Conservation (phyloP, 2,329 filamentous ascomycete genomes). For the Gremmenia infestans region DNA sequence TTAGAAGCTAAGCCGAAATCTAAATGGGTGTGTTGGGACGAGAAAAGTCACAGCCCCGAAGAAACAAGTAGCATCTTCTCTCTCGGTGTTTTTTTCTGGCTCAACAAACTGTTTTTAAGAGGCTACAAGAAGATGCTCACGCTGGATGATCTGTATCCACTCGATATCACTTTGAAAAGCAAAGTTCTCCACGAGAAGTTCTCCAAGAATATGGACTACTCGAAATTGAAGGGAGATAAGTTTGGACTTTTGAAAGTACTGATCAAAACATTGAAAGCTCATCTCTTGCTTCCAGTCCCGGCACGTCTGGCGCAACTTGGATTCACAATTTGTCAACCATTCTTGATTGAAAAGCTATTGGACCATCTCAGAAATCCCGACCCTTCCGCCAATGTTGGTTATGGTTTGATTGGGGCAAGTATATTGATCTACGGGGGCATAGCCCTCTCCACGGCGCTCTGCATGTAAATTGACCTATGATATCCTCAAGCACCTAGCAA, state of each 20-base stretch:
- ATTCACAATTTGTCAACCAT: conserved; percentile 8
- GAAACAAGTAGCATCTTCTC: conserved; percentile 31
- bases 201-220: conserved; percentile 9
- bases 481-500: too few species aligned
- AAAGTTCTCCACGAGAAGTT: conserved; percentile 9
- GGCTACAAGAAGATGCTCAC: conserved; percentile 29
- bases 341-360: conserved; percentile 7
- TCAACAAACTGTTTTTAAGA: conserved; percentile 29
- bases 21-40: conserved; percentile 7
- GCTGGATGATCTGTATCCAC: conserved; percentile 24
- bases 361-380: conserved; percentile 19
- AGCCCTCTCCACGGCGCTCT: conserved; percentile 24
- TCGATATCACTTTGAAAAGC: conserved; percentile 11
- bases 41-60: conserved; percentile 9
- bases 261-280: conserved; percentile 20
- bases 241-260: conserved; percentile 23
- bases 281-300: conserved; percentile 15
- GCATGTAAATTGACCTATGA: conserved; percentile 1
- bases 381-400: conserved; percentile 9
- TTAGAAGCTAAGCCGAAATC: conserved; percentile 16
- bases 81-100: conserved; percentile 31
- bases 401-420: conserved; percentile 18
- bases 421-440: conserved; percentile 18
- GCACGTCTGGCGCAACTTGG: conserved; percentile 17
- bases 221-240: conserved; percentile 11